A percentile compares a stretch with the other conserved stretches of the same genome.
phyloP scores from a whole-genome alignment of 1,139 yeast species.

The Magnusiomyces magnusii region DNA sequence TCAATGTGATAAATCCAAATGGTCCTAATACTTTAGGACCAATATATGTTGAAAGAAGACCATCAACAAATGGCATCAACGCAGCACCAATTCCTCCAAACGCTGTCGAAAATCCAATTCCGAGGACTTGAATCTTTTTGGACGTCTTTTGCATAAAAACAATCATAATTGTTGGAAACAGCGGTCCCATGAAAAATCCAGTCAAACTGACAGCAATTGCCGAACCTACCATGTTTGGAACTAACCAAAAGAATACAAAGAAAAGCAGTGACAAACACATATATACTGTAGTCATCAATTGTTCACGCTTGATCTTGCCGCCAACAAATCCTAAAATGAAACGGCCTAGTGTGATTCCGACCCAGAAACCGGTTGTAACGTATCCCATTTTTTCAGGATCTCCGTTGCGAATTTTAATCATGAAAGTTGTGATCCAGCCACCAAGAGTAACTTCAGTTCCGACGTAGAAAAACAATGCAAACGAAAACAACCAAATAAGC shows the following conservation, averaged over 20 bases:
- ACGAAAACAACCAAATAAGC: conserved; percentile 45
- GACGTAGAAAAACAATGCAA: conserved; percentile 54
- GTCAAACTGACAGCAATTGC: conserved; percentile 42
- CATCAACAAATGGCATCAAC: conserved; percentile 28
- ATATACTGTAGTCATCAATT: conserved; percentile 20
- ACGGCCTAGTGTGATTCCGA: conserved; percentile 58
- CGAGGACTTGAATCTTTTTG: conserved; percentile 50
- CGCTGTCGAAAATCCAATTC: conserved; percentile 70
- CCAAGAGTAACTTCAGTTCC: conserved; percentile 65
- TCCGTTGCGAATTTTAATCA: conserved; percentile 50
- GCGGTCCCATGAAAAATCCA: conserved; percentile 72
- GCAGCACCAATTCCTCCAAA: conserved; percentile 82
- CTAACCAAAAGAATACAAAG: conserved; percentile 27
- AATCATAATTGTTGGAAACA: conserved; percentile 69
- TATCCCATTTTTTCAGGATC: conserved; percentile 44
- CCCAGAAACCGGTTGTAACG: conserved; percentile 67
- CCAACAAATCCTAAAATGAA: conserved; percentile 37
- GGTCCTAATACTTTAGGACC: conserved; percentile 31
- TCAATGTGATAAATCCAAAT: conserved; percentile 23
- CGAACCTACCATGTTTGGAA: conserved; percentile 25
- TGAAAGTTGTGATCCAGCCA: conserved; percentile 63
- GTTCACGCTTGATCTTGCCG: conserved; percentile 25
- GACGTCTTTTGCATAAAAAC: conserved; percentile 60
- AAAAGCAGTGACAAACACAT: conserved; percentile 21
- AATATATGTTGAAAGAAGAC: conserved; percentile 25